These are phyloP conservation scores for grape (Vitis vinifera) DNA, from an alignment of 164 flowering plant genomes.

Conservation along the genomic window ASM3070453v1 NC_081815.1:489501-490000, in stretches of 20 bases:
- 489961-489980: no score
- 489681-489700: not conserved
- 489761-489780: not conserved
- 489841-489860: no score
- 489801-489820: no score
- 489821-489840: no score
- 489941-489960: no score
- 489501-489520: not conserved
- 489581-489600: slow-evolving; percentile 25
- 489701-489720: not conserved
- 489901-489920: no score
- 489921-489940: no score
- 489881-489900: no score
- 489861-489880: no score
- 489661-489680: not conserved
- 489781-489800: not conserved
- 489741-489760: not conserved
- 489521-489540: not conserved
- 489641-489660: not conserved
- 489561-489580: slow-evolving; percentile 27
- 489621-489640: slow-evolving; percentile 6
- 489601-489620: slow-evolving; percentile 4
- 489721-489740: not conserved
- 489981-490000: not conserved
- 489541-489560: not conserved